A percentile compares a stretch with the other conserved stretches of the same genome.
Conservation (phyloP, 2,329 filamentous ascomycete genomes). For the Mariannaea sp. region DNA sequence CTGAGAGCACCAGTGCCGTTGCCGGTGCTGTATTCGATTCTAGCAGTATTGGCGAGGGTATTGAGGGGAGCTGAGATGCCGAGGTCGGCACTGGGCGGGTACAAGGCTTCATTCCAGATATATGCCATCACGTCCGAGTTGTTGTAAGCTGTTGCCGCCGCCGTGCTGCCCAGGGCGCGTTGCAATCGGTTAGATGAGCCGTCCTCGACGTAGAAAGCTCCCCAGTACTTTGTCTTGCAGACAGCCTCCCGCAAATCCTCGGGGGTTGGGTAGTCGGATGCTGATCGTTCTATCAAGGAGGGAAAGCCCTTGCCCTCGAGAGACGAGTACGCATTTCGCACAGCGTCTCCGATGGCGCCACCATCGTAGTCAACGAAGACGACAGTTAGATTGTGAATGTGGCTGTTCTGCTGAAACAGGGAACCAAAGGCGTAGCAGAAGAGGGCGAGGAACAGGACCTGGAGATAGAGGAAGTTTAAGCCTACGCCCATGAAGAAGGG, state of each 20-base stretch:
- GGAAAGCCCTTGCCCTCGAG: slow-evolving; percentile 25
- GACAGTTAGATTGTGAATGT: slow-evolving; percentile 24
- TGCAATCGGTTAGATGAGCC: slow-evolving; percentile 21
- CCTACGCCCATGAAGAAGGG: slow-evolving; percentile 25
- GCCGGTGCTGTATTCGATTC: slow-evolving; percentile 19
- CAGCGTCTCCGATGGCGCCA: slow-evolving; percentile 28
- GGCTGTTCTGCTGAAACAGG: slow-evolving; percentile 26
- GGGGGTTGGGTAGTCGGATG: slow-evolving; percentile 14
- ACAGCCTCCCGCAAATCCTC: slow-evolving; percentile 18
- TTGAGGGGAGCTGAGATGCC: slow-evolving; percentile 20
- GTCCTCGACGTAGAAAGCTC: slow-evolving; percentile 21
- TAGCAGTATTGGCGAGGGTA: slow-evolving; percentile 19
- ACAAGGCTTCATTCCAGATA: slow-evolving; percentile 31
- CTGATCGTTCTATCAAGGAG: slow-evolving; percentile 21
- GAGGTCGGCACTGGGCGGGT: slow-evolving; percentile 22
- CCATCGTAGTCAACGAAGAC: slow-evolving; percentile 35
- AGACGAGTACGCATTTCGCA: slow-evolving; percentile 26
- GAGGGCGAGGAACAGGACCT: slow-evolving; percentile 29
- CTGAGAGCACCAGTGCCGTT: slow-evolving; percentile 24
- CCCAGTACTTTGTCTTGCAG: slow-evolving; percentile 28
- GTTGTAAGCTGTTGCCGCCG: slow-evolving; percentile 18
- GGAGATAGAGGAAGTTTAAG: slow-evolving; percentile 48
- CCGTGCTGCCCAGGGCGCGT: slow-evolving; percentile 15
- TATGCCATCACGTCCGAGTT: slow-evolving; percentile 21
- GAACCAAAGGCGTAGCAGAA: slow-evolving; percentile 34